Conservation (phyloP, 805 yeast genomes). For the Saturnispora hagleri region DNA sequence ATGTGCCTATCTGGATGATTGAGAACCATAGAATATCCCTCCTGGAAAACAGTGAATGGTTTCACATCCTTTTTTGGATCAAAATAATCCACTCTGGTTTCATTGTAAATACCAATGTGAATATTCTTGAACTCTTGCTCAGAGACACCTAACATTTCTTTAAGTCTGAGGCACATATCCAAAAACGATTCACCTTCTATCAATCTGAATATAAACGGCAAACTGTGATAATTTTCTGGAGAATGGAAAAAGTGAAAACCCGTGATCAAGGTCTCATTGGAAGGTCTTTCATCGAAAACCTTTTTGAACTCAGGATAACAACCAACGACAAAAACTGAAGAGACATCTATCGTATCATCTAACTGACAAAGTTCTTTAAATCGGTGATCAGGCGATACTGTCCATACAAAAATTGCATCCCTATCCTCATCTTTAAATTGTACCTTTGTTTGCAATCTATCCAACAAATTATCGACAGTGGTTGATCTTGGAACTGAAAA, state of each 20-base stretch:
- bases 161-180: constrained; percentile 59
- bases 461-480: constrained; percentile 44
- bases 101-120: constrained; percentile 48
- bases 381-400: constrained; percentile 29
- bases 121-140: constrained; percentile 74
- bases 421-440: constrained; percentile 40
- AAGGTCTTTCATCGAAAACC: constrained; percentile 14
- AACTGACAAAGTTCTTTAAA: constrained; percentile 27
- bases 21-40: constrained; percentile 45
- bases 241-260: constrained; percentile 75
- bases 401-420: constrained; percentile 48
- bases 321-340: constrained; percentile 40
- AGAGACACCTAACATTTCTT: constrained; percentile 63
- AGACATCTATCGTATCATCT: constrained; percentile 30
- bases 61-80: constrained; percentile 44
- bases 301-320: constrained; percentile 30
- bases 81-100: constrained; percentile 29
- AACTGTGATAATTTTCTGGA: constrained; percentile 59
- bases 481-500: constrained; percentile 59
- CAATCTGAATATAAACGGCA: constrained; percentile 73
- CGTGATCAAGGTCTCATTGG: constrained; percentile 38
- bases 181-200: constrained; percentile 56
- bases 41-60: constrained; percentile 37
- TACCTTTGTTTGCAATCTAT: constrained; percentile 46
- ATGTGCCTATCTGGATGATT: constrained; percentile 82